Evolutionary conservation across 495 filamentous ascomycete genomes (phyloP).

Genomic region (Lepidopterella palustris): DNA sequence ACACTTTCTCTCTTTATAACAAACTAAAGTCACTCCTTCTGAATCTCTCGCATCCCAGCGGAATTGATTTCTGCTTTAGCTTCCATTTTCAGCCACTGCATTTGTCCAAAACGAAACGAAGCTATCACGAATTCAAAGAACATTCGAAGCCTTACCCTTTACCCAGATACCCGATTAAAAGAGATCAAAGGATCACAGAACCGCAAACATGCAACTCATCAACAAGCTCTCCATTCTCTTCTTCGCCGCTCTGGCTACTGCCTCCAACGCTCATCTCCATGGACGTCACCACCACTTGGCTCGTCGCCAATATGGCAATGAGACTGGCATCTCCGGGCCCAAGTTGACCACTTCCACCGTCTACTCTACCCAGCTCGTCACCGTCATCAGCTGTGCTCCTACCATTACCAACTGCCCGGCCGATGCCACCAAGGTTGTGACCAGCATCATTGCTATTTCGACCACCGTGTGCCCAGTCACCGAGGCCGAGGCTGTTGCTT

Average conservation of each 20-base stretch:
- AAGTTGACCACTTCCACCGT: slow-evolving; percentile 31
- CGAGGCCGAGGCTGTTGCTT: background rate
- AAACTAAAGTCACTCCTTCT: background rate
- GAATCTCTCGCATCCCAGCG: background rate
- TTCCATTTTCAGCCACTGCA: background rate
- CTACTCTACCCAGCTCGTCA: slow-evolving; percentile 24
- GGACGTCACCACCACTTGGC: background rate
- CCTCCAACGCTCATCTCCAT: background rate
- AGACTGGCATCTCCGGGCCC: background rate
- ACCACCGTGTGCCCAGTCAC: slow-evolving; percentile 32
- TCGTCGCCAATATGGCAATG: background rate
- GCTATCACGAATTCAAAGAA: background rate
- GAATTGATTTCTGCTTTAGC: background rate
- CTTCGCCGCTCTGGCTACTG: background rate
- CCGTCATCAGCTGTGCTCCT: slow-evolving; percentile 34
- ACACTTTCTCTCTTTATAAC: background rate
- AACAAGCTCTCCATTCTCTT: background rate
- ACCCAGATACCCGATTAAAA: background rate
- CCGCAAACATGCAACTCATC: background rate
- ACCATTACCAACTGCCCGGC: slow-evolving; percentile 3
- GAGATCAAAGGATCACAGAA: background rate
- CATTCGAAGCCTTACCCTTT: background rate
- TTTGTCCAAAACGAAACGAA: background rate
- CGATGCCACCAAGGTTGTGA: slow-evolving; percentile 29
- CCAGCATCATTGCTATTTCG: slow-evolving; percentile 27